Evolutionary conservation across 1,284 basidiomycete genomes (phyloP).

Genomic region (Coniophora puteana): DNA sequence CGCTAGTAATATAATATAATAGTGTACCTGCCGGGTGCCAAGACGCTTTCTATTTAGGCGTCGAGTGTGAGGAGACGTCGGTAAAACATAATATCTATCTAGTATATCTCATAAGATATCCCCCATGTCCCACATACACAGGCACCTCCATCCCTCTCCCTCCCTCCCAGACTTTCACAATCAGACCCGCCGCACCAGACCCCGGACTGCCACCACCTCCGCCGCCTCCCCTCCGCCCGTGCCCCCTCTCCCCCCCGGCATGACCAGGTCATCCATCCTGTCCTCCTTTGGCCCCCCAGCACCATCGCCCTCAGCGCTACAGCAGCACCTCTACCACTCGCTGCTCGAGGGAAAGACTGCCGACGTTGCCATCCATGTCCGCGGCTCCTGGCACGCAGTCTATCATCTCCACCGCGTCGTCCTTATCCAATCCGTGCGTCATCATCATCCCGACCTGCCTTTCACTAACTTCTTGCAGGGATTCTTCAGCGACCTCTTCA

Average conservation of each 20-base stretch:
- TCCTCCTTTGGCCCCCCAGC: constrained; percentile 42
- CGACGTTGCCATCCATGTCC: constrained; percentile 71
- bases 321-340: constrained; percentile 71
- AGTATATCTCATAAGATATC: too few species aligned
- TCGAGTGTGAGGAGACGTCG: too few species aligned
- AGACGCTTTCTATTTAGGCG: too few species aligned
- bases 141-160: constrained; percentile 7
- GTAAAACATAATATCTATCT: constrained; percentile 7
- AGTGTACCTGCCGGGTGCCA: too few species aligned
- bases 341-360: constrained; percentile 71
- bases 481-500: constrained; percentile 84
- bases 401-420: constrained; percentile 82
- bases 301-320: too few species aligned
- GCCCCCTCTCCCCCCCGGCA: constrained; percentile 13
- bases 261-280: constrained; percentile 28
- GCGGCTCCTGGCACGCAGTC: constrained; percentile 68
- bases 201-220: neutral
- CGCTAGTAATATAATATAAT: too few species aligned
- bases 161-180: constrained; percentile 11
- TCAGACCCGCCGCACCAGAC: neutral
- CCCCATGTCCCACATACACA: too few species aligned
- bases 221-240: constrained; percentile 5
- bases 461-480: constrained; percentile 42
- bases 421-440: constrained; percentile 73
- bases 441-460: neutral